Evolutionary conservation across 225 moss, liverwort and hornwort genomes (phyloP).

Genomic region (Rhytidiadelphus loreus): DNA sequence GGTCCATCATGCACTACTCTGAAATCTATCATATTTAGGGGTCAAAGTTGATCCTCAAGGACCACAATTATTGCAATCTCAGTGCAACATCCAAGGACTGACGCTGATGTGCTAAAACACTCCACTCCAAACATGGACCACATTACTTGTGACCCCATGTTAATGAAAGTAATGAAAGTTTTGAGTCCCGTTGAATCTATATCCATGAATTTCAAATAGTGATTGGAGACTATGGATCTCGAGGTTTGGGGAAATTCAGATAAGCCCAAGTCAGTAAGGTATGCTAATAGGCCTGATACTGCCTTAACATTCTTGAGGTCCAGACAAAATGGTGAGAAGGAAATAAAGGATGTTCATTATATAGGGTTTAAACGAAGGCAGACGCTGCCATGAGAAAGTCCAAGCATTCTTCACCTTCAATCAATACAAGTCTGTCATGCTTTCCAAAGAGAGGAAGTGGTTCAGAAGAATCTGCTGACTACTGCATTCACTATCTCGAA

Average conservation of each 20-base stretch:
- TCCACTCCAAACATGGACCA: background rate
- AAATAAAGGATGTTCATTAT: background rate
- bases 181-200: background rate
- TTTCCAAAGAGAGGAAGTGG: background rate
- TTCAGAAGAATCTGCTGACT: background rate
- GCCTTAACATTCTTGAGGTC: background rate
- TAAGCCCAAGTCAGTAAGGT: background rate
- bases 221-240: background rate
- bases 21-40: background rate
- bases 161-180: background rate
- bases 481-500: constrained; percentile 32
- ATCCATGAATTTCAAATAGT: background rate
- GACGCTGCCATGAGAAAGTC: background rate
- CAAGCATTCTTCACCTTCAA: constrained; percentile 1
- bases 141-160: background rate
- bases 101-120: background rate
- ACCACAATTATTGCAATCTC: background rate
- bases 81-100: background rate
- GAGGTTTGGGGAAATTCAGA: background rate
- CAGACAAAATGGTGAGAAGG: background rate
- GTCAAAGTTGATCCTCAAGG: background rate
- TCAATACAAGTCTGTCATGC: background rate
- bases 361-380: background rate
- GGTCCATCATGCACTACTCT: background rate
- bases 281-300: background rate